These are phyloP conservation scores for Aspergillus leporis DNA, from an alignment of 495 filamentous ascomycete genomes.

Conservation along the genomic window DNA sequence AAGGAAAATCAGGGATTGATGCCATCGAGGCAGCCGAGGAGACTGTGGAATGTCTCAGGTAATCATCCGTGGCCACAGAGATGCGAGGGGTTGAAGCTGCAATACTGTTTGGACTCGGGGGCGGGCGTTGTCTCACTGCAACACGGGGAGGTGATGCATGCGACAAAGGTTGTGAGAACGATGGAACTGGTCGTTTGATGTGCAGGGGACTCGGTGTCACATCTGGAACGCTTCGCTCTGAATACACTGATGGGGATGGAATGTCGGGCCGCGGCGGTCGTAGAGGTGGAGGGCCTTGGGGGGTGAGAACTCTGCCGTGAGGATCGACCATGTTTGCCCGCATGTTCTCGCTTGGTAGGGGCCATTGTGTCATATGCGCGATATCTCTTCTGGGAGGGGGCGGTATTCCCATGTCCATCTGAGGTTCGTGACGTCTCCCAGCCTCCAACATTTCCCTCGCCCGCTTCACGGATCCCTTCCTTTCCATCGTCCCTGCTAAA, in stretches of 20 bases:
- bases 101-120: constrained; percentile 34
- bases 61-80: constrained; percentile 34
- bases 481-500: constrained; percentile 6
- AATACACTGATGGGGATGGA: constrained; percentile 43
- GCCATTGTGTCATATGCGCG: constrained; percentile 36
- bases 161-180: constrained; percentile 52
- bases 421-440: constrained; percentile 40
- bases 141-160: constrained; percentile 24
- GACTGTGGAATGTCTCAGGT: constrained; percentile 36
- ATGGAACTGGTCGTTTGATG: constrained; percentile 49
- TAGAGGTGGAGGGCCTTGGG: constrained; percentile 61
- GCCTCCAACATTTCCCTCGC: constrained; percentile 56
- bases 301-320: constrained; percentile 43
- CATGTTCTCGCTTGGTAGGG: constrained; percentile 44
- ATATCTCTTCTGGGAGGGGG: constrained; percentile 24
- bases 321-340: constrained; percentile 33
- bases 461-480: constrained; percentile 47
- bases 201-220: constrained; percentile 44
- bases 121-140: constrained; percentile 32
- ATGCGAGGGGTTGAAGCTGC: constrained; percentile 29
- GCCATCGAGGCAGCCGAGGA: constrained; percentile 45
- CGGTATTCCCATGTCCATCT: constrained; percentile 14
- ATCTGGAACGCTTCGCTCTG: constrained; percentile 55
- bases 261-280: constrained; percentile 63
- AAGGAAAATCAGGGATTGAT: constrained; percentile 42